Evolutionary conservation across 2,329 filamentous ascomycete genomes (phyloP).

Genomic region (Penicillium brevicompactum): DNA sequence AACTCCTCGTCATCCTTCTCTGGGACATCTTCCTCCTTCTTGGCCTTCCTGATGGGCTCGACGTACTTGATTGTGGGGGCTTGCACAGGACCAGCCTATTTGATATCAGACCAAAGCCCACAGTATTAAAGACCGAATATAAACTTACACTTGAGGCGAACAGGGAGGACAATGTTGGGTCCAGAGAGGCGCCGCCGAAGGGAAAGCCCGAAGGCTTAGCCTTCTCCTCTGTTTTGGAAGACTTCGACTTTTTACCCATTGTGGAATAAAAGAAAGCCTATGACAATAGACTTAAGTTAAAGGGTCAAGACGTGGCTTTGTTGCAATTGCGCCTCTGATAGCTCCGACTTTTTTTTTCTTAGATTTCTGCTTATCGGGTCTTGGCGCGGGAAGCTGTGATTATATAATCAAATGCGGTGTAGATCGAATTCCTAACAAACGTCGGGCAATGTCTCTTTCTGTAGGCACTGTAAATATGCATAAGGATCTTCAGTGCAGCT

Average conservation of each 20-base stretch:
- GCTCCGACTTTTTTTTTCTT: constrained; percentile 29
- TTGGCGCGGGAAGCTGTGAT: constrained; percentile 24
- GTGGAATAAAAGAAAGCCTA: constrained; percentile 4
- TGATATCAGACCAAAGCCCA: constrained; percentile 9
- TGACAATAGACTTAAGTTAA: neutral
- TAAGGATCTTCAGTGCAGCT: neutral
- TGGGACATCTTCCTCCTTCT: constrained; percentile 31
- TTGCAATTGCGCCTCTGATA: constrained; percentile 13
- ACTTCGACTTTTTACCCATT: constrained; percentile 41
- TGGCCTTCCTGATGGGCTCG: constrained; percentile 21
- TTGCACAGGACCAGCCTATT: constrained; percentile 44
- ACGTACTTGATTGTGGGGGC: constrained; percentile 31
- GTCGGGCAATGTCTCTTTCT: neutral
- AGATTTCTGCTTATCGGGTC: constrained; percentile 25
- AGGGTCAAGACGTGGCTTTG: constrained; percentile 4
- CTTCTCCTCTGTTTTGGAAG: constrained; percentile 24
- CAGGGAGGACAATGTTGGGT: constrained; percentile 69
- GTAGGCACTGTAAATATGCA: neutral
- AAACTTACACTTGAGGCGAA: constrained; percentile 72
- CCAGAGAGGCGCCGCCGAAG: constrained; percentile 63
- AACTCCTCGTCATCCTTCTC: constrained; percentile 28
- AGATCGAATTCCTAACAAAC: neutral
- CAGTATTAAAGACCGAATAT: neutral
- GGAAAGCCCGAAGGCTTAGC: constrained; percentile 26
- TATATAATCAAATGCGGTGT: constrained; percentile 17